Conservation (phyloP, 2,329 filamentous ascomycete species). For the Teratosphaeria epicoccoides region DNA sequence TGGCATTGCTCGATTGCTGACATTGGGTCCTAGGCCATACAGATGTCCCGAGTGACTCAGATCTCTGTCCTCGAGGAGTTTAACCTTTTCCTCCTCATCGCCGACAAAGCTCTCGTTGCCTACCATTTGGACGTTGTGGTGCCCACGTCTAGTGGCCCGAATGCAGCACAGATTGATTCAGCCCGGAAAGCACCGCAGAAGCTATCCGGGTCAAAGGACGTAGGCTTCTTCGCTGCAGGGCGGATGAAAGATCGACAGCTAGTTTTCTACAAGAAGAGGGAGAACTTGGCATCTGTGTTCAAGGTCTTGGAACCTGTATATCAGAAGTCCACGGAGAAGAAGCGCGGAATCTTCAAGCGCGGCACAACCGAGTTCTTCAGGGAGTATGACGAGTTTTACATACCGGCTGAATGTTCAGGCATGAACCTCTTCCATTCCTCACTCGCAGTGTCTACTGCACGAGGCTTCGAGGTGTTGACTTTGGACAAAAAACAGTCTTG, state of each 20-base stretch:
- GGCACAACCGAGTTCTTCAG: conserved; percentile 91
- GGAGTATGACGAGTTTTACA: conserved; percentile 98
- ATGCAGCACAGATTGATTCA: conserved; percentile 50
- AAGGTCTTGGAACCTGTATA: conserved; percentile 91
- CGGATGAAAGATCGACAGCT: conserved; percentile 94
- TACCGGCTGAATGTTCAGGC: conserved; percentile 86
- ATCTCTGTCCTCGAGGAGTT: conserved; percentile 94
- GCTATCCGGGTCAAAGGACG: conserved; percentile 74
- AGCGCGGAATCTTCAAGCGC: conserved; percentile 55
- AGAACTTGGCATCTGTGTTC: conserved; percentile 79
- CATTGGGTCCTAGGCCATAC: conserved; percentile 52
- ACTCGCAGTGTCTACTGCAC: conserved; percentile 79
- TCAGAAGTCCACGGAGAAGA: conserved; percentile 82
- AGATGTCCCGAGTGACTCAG: conserved; percentile 70
- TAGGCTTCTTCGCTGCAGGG: conserved; percentile 91
- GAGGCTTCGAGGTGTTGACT: conserved; percentile 91
- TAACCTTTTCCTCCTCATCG: conserved; percentile 79
- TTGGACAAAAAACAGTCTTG: conserved; percentile 94
- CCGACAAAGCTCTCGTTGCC: conserved; percentile 82
- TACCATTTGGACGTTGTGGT: conserved; percentile 82
- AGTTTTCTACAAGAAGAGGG: conserved; percentile 94
- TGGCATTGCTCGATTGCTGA: neutral
- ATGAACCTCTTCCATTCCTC: conserved; percentile 95
- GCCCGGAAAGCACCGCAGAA: conserved; percentile 81
- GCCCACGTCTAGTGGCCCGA: conserved; percentile 29